Conservation (phyloP, 2,329 filamentous ascomycete genomes). For the Venturia effusa region DNA sequence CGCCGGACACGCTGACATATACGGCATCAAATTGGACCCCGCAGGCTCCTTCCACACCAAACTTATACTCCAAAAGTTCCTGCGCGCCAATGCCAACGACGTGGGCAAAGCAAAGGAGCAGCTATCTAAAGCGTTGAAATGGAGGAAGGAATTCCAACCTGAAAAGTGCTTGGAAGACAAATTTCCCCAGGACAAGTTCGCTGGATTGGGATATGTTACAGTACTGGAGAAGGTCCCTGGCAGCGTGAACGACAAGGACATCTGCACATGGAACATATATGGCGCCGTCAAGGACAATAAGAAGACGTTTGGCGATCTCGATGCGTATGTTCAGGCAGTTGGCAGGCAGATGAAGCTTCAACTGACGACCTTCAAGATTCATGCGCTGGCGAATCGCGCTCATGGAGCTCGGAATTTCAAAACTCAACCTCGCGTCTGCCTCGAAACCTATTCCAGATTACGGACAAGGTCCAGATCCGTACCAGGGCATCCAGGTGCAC, state of each 20-base stretch:
- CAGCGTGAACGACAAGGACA: slow-evolving; percentile 43
- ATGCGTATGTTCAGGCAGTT: slow-evolving; percentile 52
- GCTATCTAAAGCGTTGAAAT: slow-evolving; percentile 66
- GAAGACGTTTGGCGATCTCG: slow-evolving; percentile 67
- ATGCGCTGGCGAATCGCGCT: slow-evolving; percentile 80
- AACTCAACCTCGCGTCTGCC: slow-evolving; percentile 58
- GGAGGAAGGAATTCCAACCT: slow-evolving; percentile 70
- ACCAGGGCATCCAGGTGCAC: slow-evolving; percentile 87
- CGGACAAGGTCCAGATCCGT: slow-evolving; percentile 57
- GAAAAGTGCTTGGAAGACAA: slow-evolving; percentile 48
- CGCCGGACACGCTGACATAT: slow-evolving; percentile 65
- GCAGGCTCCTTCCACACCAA: slow-evolving; percentile 52
- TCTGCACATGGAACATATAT: slow-evolving; percentile 92
- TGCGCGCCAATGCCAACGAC: slow-evolving; percentile 78
- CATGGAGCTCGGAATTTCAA: slow-evolving; percentile 74
- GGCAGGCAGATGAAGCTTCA: background rate
- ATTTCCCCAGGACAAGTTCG: slow-evolving; percentile 62
- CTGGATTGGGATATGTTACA: slow-evolving; percentile 69
- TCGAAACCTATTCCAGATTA: slow-evolving; percentile 62
- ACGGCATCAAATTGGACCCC: slow-evolving; percentile 58
- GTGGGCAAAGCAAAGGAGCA: slow-evolving; percentile 64
- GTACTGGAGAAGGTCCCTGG: slow-evolving; percentile 48
- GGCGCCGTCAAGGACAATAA: slow-evolving; percentile 74
- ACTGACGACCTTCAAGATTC: slow-evolving; percentile 49
- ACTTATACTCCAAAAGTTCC: slow-evolving; percentile 84